A percentile compares a stretch with the other conserved stretches of the same genome.
phyloP scores from a whole-genome alignment of 352 stramenopile genomes.

The Thalassiosira livingstoniorum region DNA sequence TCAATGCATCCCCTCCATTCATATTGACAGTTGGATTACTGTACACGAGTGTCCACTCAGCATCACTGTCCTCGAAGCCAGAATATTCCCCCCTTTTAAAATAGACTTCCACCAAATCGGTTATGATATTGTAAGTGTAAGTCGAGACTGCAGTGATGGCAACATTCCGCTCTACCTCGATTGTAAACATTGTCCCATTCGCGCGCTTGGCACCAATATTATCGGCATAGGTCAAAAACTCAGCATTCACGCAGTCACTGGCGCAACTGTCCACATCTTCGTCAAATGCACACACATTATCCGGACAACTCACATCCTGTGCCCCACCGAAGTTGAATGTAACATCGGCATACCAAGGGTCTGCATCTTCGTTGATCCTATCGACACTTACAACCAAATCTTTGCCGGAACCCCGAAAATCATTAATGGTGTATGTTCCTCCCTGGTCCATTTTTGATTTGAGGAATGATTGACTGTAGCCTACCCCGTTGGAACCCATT shows the following conservation, averaged over 20 bases:
- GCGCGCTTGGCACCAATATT: conserved; percentile 11
- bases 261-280: background rate
- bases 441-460: background rate
- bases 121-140: background rate
- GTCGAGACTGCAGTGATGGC: conserved; percentile 33
- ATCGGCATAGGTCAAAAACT: background rate
- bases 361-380: conserved; percentile 22
- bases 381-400: conserved; percentile 26
- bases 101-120: conserved; percentile 32
- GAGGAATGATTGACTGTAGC: background rate
- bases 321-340: background rate
- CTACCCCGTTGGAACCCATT: background rate
- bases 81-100: conserved; percentile 15
- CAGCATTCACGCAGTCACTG: background rate
- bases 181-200: conserved; percentile 35
- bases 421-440: background rate
- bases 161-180: conserved; percentile 11
- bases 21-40: conserved; percentile 6
- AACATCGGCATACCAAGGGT: conserved; percentile 32
- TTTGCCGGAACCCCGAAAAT: conserved; percentile 17
- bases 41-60: conserved; percentile 31
- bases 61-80: conserved; percentile 7
- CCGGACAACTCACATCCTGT: background rate
- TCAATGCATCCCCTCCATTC: background rate
- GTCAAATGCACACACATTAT: background rate